These are phyloP conservation scores for Westerdykella aurantiaca DNA, from an alignment of 2,329 filamentous ascomycete species.

Conservation along the genomic window DNA sequence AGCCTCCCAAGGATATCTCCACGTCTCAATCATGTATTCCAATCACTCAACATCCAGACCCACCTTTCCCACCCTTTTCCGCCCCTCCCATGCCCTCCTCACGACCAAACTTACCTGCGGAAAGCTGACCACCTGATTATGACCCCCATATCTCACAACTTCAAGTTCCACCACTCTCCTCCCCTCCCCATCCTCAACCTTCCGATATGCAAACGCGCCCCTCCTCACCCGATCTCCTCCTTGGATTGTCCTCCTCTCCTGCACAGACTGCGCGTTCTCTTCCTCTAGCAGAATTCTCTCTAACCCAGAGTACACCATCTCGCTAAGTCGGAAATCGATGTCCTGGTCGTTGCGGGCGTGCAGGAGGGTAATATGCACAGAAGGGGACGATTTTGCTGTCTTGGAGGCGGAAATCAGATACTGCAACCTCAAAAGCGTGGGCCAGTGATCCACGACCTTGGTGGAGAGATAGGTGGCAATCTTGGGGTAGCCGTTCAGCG, in stretches of 20 bases:
- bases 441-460: slow-evolving; percentile 75
- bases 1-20: background rate
- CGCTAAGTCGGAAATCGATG: slow-evolving; percentile 67
- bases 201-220: slow-evolving; percentile 34
- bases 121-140: slow-evolving; percentile 64
- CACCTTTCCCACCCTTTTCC: slow-evolving; percentile 12
- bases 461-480: slow-evolving; percentile 56
- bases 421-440: slow-evolving; percentile 60
- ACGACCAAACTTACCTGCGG: slow-evolving; percentile 60
- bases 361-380: slow-evolving; percentile 62
- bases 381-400: slow-evolving; percentile 2
- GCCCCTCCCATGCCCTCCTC: slow-evolving; percentile 56
- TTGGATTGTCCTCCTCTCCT: slow-evolving; percentile 29
- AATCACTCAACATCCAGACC: slow-evolving; percentile 25
- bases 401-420: slow-evolving; percentile 48
- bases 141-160: slow-evolving; percentile 45
- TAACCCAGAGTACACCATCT: slow-evolving; percentile 23
- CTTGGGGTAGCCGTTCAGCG: slow-evolving; percentile 61
- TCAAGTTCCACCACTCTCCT: slow-evolving; percentile 37
- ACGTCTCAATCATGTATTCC: no score
- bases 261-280: slow-evolving; percentile 17
- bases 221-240: slow-evolving; percentile 27
- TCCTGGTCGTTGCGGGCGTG: slow-evolving; percentile 78
- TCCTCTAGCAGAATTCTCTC: slow-evolving; percentile 25
- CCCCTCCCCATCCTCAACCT: slow-evolving; percentile 23